Evolutionary conservation across 495 filamentous ascomycete species (phyloP).

Genomic region (Neurospora sp.): DNA sequence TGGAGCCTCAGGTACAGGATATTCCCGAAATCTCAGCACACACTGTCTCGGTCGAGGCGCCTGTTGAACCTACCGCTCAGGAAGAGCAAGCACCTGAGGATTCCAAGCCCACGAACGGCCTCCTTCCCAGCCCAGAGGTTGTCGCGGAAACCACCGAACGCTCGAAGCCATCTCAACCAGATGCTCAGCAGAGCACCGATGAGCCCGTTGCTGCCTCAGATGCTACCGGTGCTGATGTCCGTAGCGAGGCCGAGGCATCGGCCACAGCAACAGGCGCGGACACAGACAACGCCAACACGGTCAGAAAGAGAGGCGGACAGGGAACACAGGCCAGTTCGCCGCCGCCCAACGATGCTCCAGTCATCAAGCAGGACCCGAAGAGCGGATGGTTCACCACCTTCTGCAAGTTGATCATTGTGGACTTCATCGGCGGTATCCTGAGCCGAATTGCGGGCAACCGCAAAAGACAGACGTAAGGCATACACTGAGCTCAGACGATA

Average conservation of each 20-base stretch:
- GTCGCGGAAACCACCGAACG: background rate
- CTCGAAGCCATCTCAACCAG: background rate
- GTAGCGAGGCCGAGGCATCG: background rate
- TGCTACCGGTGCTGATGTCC: background rate
- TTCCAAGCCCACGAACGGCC: background rate
- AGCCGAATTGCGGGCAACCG: conserved; percentile 13
- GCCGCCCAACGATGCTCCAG: conserved; percentile 3
- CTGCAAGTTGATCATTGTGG: conserved; percentile 22
- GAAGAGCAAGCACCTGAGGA: background rate
- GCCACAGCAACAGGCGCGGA: conserved; percentile 1
- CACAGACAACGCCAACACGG: background rate
- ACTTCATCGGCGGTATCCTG: conserved; percentile 21
- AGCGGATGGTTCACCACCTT: conserved; percentile 20
- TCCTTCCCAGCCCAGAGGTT: background rate
- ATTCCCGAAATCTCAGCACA: background rate
- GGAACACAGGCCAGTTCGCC: conserved; percentile 5
- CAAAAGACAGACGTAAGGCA: conserved; percentile 16
- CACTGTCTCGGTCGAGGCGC: background rate
- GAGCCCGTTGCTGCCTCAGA: background rate
- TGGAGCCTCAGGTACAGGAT: background rate
- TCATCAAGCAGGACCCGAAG: conserved; percentile 4
- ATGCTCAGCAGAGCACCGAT: background rate
- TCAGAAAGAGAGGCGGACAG: conserved; percentile 7
- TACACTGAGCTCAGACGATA: conserved; percentile 1
- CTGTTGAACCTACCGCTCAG: background rate